Base-by-base conservation (phyloP, 2,329 filamentous ascomycete species). In the Colletotrichum truncatum region DNA sequence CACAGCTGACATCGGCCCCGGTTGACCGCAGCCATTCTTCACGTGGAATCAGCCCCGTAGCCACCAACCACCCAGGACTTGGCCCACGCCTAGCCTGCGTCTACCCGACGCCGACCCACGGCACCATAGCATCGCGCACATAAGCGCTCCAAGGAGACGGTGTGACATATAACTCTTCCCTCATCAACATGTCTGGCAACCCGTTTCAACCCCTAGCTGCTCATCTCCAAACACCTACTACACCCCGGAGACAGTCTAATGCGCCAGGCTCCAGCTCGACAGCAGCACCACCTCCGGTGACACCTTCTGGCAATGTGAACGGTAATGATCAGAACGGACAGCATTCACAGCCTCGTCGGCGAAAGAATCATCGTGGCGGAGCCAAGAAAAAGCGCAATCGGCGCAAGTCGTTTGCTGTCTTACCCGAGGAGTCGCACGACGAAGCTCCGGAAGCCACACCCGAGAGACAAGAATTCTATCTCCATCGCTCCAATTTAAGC, bases 331-430 rank as follows among this genome's bases (percentile, higher is more conserved):
- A 52, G 23, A 66, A 63, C 63, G 63, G 63, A 34, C 63, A 62
- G 43, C 49, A 66, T 38, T n/a, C n/a, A n/a, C 57, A 66, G 68
- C 64, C 64, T 49, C 68, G 68, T 28, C 70, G 72, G 89, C 90
- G 82, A 92, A 93, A 76, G 75, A 92, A 91, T 74, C 91, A 89
- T 71, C 91, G 93, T 76, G 88, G 92, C 45, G 90, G 88, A 30
- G 91, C 92, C 36, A 94, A 91, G 84, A 94, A 93, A 80, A 92
- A 91, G 78, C 89, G 88, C 64, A 80, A 88, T 67, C 87, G 93
- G 68, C 87, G 92, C 67, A 93, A 93, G 80, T 97, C 93, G 8
- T 97, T 97, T 74, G 90, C 92, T 23, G 83, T 86, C 14, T 80
- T 87, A 1, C 80, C 87, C 32, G 87, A 89, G 38, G 89, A 91